Evolutionary conservation across 805 yeast species (phyloP), one percentile per base, ranked within the genome.

Genomic region (Wickerhamomyces rabaulensis): DNA sequence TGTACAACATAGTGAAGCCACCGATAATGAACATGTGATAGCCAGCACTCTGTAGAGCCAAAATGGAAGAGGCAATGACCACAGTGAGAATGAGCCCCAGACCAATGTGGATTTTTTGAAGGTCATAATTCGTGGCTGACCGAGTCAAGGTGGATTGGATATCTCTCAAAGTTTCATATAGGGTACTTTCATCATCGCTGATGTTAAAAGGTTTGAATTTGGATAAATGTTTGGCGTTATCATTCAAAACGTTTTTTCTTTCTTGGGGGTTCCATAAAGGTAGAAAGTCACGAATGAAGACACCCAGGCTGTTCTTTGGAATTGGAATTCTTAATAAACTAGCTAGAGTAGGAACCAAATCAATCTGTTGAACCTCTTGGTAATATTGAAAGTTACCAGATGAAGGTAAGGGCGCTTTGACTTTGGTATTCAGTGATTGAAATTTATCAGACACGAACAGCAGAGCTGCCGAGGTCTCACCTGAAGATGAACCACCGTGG

Each of bases 401-500:
- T 1, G 58, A 49, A n/a, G 58, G 52, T 5, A 55, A 23, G 62
- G 3, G 67, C 43, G 19, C 23, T 9, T n/a, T 17, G 20, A 16
- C 43, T 43, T 44, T 43, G 45, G 0, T 45, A 21, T 37, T 23
- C 48, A 47, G 40, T 13, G 6, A 55, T 48, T 12, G 61, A 46
- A 90, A 75, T 54, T 75, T 75, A 9, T 83, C 79, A 0, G 97
- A 84, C 0, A 86, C 67, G 39, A 92, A 73, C 1, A 81, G 67
- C 58, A 94, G 57, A 0, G 85, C 97, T 1, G 99, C 84, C 15
- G 90, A 85, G 0, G 97, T 92, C 64, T 94, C 99, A 2, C 97
- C 96, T 0, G 74, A 62, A 3, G 97, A 86, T 0, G 97, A 87
- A 1, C 98, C 99, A 8, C 99, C 99, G 63, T 94, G 98, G 57